Base-by-base conservation (phyloP, 2,329 filamentous ascomycete genomes). In the Epichloe festucae region DNA sequence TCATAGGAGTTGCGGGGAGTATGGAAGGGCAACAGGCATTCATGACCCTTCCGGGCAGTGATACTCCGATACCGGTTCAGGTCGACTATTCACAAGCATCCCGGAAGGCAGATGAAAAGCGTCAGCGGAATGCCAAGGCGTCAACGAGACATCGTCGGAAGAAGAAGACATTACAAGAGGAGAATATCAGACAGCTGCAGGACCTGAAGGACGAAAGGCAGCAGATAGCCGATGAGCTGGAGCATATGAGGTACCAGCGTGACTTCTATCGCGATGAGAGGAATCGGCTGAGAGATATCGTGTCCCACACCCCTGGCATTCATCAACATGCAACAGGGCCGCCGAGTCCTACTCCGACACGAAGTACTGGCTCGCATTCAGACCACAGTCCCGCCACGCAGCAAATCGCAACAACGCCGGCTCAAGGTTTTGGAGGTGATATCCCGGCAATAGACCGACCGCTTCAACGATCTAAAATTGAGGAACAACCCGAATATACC, bases 1-100 rank as follows among this genome's bases (percentile, higher is more conserved):
- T 57, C 15, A 57, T 64, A 17, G 57, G 59, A 10, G 58, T 54
- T 2, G 53, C 64, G 49, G 55, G 62, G 31, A 59, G 58, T 12
- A 52, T 61, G 17, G 66, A 69, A 40, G 64, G 64, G 23, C 66
- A 68, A 42, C 66, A 69, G 48, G 66, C 65, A n/a, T 67, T 62
- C 48, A 67, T 70, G 65, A 64, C 63, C 11, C 54, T 70, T 10
- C 68, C 68, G 4, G 67, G 67, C 17, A 67, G 61, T 36, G 66
- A 68, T 35, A 63, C 62, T 5, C 65, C 66, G 3, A 76, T 80
- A 42, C 67, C 74, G 10, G 80, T 90, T 47, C 82, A 84, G 14
- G 81, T 91, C 10, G 88, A 95, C 63, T 81, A 87, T 43, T 85
- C 88, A 58, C 85, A 88, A 59, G 89, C 85, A 12, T 94, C 89